Evolutionary conservation across 2,329 filamentous ascomycete species (phyloP).

Genomic region (Hymenoscyphus scutula): DNA sequence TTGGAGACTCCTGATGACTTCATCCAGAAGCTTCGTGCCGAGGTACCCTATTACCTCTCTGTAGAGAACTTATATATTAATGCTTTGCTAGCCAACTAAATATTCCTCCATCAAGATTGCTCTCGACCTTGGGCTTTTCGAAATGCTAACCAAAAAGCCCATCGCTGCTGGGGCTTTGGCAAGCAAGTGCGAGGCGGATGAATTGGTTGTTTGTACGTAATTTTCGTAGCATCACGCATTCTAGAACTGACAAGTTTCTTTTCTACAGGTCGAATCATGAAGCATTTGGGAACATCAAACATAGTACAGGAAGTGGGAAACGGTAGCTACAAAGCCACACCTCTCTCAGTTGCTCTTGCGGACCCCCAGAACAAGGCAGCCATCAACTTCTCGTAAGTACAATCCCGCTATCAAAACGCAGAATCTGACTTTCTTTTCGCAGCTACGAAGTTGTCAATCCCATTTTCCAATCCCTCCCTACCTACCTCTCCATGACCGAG

Average conservation of each 20-base stretch:
- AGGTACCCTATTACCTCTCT: not conserved
- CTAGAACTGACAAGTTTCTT: not conserved
- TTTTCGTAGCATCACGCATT: not conserved
- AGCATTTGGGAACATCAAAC: not conserved
- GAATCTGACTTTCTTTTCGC: too few relatives aligned
- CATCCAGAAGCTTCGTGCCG: not conserved
- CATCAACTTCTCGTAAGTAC: not conserved
- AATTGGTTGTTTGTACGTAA: not conserved
- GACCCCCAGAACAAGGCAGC: not conserved
- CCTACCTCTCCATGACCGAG: not conserved
- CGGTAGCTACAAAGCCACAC: not conserved
- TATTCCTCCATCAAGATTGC: not conserved
- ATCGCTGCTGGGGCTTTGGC: not conserved
- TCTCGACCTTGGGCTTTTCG: not conserved
- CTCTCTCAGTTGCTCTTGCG: not conserved
- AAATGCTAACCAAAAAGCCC: not conserved
- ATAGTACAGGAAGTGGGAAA: not conserved
- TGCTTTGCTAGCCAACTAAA: not conserved
- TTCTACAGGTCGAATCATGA: not conserved
- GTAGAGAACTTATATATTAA: not conserved
- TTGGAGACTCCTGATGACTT: slow-evolving; percentile 1
- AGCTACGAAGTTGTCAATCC: slow-evolving; percentile 4
- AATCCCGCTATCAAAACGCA: not conserved
- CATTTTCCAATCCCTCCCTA: slow-evolving; percentile 2
- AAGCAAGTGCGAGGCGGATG: not conserved